Evolutionary conservation across 768 basidiomycete genomes (phyloP).

Genomic region (Lactarius tabidus): DNA sequence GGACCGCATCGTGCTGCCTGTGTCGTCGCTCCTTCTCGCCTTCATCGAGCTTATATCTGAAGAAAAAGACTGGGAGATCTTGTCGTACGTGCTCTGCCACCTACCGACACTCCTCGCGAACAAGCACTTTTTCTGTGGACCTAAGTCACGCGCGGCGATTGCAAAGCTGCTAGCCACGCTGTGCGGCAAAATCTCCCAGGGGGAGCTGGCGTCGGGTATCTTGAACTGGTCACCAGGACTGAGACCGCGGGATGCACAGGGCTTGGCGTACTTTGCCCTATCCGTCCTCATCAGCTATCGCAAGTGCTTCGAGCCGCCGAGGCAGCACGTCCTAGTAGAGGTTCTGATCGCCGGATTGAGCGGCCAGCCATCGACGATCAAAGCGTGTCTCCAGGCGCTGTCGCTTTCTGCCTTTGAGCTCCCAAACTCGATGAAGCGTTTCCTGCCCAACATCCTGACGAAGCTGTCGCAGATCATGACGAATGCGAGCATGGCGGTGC

Average conservation of each 20-base stretch:
- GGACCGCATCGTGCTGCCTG: constrained; percentile 51
- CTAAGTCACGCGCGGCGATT: constrained; percentile 62
- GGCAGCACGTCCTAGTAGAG: constrained; percentile 67
- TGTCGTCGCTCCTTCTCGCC: constrained; percentile 67
- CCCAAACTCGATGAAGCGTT: constrained; percentile 73
- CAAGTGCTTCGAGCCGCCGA: constrained; percentile 64
- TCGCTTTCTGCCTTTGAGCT: constrained; percentile 86
- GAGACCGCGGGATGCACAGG: constrained; percentile 79
- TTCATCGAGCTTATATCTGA: constrained; percentile 63
- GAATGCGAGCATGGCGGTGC: constrained; percentile 88
- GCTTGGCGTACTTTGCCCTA: constrained; percentile 81
- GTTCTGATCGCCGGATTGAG: constrained; percentile 66
- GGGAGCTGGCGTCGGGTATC: constrained; percentile 51
- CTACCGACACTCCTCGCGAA: constrained; percentile 88
- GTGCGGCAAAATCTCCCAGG: constrained; percentile 60
- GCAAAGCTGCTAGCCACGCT: constrained; percentile 59
- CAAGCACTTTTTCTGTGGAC: constrained; percentile 96
- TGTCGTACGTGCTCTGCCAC: constrained; percentile 89
- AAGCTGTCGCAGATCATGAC: constrained; percentile 94
- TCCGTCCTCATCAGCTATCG: constrained; percentile 87
- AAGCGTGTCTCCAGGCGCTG: constrained; percentile 86
- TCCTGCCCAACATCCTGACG: constrained; percentile 73
- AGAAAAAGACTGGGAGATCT: constrained; percentile 87
- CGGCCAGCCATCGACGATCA: constrained; percentile 71
- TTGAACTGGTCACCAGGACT: constrained; percentile 57